Percentiles rank a stretch among this genome's conserved stretches.
Conservation (phyloP, 139 green algal species). For the Coelastrella sp. region DNA sequence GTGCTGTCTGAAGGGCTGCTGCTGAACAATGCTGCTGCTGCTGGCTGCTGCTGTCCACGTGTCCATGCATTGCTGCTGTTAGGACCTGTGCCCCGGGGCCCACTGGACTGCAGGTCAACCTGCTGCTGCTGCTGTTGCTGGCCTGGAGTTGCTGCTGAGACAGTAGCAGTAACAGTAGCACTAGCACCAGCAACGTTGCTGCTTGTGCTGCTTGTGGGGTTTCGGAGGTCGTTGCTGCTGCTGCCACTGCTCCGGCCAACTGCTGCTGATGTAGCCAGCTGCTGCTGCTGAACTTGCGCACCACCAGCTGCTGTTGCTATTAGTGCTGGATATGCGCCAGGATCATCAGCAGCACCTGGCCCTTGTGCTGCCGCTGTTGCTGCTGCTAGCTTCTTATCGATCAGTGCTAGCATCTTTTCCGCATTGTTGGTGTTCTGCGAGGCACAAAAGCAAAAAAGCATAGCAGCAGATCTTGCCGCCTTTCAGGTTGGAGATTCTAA, state of each 20-base stretch:
- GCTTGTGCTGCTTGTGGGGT: neutral
- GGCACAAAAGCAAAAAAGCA: neutral
- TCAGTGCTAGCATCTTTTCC: neutral
- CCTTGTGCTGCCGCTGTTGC: neutral
- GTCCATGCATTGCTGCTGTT: neutral
- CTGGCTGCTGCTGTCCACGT: neutral
- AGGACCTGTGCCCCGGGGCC: neutral
- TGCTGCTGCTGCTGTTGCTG: neutral
- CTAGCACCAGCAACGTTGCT: neutral
- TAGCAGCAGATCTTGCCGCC: no score
- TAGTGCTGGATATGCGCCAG: neutral
- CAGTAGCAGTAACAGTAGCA: neutral
- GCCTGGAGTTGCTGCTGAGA: neutral
- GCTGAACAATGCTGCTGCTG: neutral
- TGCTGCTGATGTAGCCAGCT: neutral
- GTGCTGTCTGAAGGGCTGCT: neutral
- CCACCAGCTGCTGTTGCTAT: neutral
- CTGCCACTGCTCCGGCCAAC: neutral
- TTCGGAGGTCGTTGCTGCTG: neutral
- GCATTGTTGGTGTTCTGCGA: constrained; percentile 14
- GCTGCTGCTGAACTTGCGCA: neutral
- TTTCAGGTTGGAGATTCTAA: no score
- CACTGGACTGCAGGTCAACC: neutral
- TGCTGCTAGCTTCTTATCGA: constrained; percentile 2
- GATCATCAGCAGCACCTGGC: neutral